These are phyloP conservation scores for Hyaloperonospora arabidopsidis DNA, from an alignment of 352 stramenopile genomes.

Conservation along the genomic window DNA sequence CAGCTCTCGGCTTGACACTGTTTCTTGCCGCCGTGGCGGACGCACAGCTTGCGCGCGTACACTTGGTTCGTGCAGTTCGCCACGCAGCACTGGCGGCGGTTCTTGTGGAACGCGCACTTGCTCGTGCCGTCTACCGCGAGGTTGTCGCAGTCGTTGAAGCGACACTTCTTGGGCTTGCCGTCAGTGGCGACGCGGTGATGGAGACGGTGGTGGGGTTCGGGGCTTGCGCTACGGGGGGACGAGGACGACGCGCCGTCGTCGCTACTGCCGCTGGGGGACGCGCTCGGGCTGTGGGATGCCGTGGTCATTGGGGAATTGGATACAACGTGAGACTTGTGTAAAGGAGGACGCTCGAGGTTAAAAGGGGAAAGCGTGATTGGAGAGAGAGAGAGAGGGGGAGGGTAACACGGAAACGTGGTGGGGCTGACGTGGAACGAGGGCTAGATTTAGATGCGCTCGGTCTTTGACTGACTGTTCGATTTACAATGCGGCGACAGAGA, in stretches of 20 bases:
- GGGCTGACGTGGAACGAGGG: slow-evolving; percentile 1
- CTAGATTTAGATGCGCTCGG: no score
- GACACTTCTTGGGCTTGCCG: slow-evolving; percentile 52
- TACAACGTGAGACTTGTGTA: not conserved
- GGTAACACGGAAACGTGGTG: no score
- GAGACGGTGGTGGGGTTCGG: slow-evolving; percentile 14
- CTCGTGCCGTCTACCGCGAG: slow-evolving; percentile 55
- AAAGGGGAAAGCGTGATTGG: no score
- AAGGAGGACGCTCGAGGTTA: no score
- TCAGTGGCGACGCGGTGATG: slow-evolving; percentile 11
- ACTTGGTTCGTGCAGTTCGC: slow-evolving; percentile 81
- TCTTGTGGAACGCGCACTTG: slow-evolving; percentile 82
- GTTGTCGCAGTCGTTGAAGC: slow-evolving; percentile 80
- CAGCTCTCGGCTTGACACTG: slow-evolving; percentile 70
- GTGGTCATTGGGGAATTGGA: slow-evolving; percentile 17
- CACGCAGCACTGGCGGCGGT: slow-evolving; percentile 70
- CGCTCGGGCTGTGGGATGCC: slow-evolving; percentile 27
- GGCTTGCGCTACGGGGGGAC: no score
- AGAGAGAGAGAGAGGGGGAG: no score
- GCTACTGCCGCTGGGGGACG: slow-evolving; percentile 12
- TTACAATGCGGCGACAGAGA: slow-evolving; percentile 27
- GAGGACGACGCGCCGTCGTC: no score
- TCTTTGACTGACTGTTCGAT: not conserved
- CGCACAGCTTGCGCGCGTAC: slow-evolving; percentile 73
- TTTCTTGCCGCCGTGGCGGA: slow-evolving; percentile 75